Evolutionary conservation across 1,284 basidiomycete species (phyloP), one percentile per base, ranked within the genome.

Genomic region (Sporisorium iseilematis-ciliati): DNA sequence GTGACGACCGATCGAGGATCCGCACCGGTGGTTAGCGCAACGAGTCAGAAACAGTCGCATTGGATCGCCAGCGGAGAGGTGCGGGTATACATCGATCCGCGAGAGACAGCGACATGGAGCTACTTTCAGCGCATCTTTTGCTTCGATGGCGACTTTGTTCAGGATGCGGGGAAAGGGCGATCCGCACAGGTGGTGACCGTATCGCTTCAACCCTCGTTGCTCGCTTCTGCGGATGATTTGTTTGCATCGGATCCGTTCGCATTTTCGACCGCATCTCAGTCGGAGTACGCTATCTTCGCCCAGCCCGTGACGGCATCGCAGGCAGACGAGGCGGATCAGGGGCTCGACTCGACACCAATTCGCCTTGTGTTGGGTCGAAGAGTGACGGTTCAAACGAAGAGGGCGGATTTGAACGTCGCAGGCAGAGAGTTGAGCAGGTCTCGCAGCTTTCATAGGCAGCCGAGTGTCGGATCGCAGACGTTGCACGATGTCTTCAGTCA

Each of bases 111-210:
- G 4, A 83, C 82, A 1, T 51, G 66, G 38, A 70, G 75, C 31
- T 83, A 68, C 62, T 81, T 84, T 40, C 76, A 79, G 49, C 69
- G 77, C 7, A 29, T 77, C 16, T 82, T 83, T 53, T 78, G 82
- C 61, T 60, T 60, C 23, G 69, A 76, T 29, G 64, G 57, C 21
- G 64, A 66, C 60, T 67, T 77, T 31, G 57, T 76, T 8, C 33
- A 58, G 35, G 68, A 71, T 23, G 46, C 60, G 10, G 62, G 55
- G 7, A 42, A n/a, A 5, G 20, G 57, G 38, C 38, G 64, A 7
- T 68, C 74, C 4, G 56, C 65, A 5, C 66, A 65, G 53, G 52
- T 76, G 35, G 23, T 72, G 7, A 65, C 42, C 14, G 58, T 72
- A 16, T 65, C 62, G 51, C 49, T 72, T 16, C 62, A 57, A 21